These are phyloP conservation scores for Penicillium verhagenii DNA, from an alignment of 495 filamentous ascomycete genomes.

Conservation along the genomic window DNA sequence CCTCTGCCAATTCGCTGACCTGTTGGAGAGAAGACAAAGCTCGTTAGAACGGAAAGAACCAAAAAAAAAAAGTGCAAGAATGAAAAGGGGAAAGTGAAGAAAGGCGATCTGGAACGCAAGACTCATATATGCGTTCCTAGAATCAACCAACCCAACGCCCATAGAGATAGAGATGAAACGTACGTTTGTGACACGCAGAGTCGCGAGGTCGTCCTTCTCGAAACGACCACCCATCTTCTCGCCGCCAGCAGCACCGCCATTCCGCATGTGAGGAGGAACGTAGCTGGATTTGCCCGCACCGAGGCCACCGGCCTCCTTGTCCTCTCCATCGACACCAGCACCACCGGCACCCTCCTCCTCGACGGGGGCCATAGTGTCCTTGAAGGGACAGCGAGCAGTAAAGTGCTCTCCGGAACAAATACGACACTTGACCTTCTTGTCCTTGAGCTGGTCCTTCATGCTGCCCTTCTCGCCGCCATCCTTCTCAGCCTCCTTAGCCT, in stretches of 20 bases:
- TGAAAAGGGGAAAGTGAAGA: neutral
- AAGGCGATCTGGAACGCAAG: neutral
- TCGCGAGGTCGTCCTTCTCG: constrained; percentile 95
- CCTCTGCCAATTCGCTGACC: constrained; percentile 96
- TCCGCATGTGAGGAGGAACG: constrained; percentile 87
- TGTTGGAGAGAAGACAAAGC: constrained; percentile 36
- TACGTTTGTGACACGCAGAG: constrained; percentile 95
- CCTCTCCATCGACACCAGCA: constrained; percentile 51
- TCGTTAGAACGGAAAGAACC: neutral
- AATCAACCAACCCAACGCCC: neutral
- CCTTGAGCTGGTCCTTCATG: constrained; percentile 90
- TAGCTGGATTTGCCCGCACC: constrained; percentile 75
- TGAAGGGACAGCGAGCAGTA: constrained; percentile 89
- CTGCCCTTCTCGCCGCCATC: constrained; percentile 64
- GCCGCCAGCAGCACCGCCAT: constrained; percentile 63
- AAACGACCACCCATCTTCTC: constrained; percentile 93
- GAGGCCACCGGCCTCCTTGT: constrained; percentile 54
- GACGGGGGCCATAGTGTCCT: constrained; percentile 76
- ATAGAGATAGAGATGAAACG: constrained; percentile 36
- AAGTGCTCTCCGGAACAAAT: constrained; percentile 99
- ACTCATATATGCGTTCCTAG: neutral
- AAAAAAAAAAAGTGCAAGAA: constrained; percentile 8
- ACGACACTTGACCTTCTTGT: constrained; percentile 99
- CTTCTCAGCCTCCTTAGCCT: constrained; percentile 79
- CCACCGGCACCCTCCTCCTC: constrained; percentile 64